A percentile compares a stretch with the other conserved stretches of the same genome.
Conservation (phyloP, 2,329 filamentous ascomycete genomes). For the Cercospora janseana region DNA sequence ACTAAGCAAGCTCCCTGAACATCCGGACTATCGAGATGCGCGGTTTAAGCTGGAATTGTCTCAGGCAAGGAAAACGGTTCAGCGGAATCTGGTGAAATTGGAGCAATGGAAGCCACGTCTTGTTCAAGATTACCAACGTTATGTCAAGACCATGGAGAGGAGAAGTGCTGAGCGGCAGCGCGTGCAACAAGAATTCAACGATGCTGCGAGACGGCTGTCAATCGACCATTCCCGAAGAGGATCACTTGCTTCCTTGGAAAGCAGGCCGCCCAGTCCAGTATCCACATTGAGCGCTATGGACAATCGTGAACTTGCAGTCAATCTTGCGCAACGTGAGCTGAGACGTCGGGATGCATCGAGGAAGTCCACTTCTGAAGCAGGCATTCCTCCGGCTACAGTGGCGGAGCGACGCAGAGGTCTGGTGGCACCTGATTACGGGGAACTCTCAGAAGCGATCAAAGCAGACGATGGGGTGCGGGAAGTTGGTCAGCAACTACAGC, state of each 20-base stretch:
- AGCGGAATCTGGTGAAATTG: constrained; percentile 65
- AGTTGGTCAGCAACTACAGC: constrained; percentile 27
- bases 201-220: constrained; percentile 15
- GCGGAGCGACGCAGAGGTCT: constrained; percentile 32
- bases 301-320: constrained; percentile 72
- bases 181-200: constrained; percentile 24
- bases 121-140: constrained; percentile 66
- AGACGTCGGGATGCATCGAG: constrained; percentile 63
- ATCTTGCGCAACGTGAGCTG: constrained; percentile 71
- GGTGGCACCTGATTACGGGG: constrained; percentile 27
- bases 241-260: constrained; percentile 18
- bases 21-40: constrained; percentile 70
- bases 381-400: constrained; percentile 49
- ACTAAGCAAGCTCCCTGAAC: constrained; percentile 68
- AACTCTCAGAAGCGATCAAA: constrained; percentile 8
- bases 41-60: constrained; percentile 56
- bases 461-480: constrained; percentile 29
- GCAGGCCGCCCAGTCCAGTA: constrained; percentile 17
- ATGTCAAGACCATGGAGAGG: constrained; percentile 55
- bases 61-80: constrained; percentile 61
- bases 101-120: constrained; percentile 79
- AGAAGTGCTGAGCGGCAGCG: constrained; percentile 33
- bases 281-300: constrained; percentile 62
- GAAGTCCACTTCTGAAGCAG: constrained; percentile 51
- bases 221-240: constrained; percentile 20